A percentile compares a stretch with the other conserved stretches of the same genome.
Conservation (phyloP, 225 moss, liverwort and hornwort genomes). For the Bryum argenteum region DNA sequence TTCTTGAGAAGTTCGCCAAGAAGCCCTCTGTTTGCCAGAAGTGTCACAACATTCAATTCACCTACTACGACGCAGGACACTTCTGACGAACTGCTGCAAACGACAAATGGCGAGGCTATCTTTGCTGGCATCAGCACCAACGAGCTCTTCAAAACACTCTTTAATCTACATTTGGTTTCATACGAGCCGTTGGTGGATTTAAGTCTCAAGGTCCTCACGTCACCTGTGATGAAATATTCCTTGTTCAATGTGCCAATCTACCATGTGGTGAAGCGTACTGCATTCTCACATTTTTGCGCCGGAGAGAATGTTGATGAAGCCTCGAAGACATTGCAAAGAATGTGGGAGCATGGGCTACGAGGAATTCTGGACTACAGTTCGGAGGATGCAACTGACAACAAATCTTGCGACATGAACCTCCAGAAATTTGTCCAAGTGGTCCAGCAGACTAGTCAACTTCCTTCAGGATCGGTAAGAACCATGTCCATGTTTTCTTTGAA, state of each 20-base stretch:
- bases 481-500: background rate
- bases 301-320: conserved; percentile 78
- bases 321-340: conserved; percentile 64
- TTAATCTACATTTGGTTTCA: conserved; percentile 79
- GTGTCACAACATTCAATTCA: conserved; percentile 44
- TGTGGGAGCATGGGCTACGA: conserved; percentile 83
- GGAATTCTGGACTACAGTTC: conserved; percentile 83
- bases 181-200: conserved; percentile 75
- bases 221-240: conserved; percentile 63
- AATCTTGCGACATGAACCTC: conserved; percentile 66
- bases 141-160: conserved; percentile 66
- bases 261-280: conserved; percentile 73
- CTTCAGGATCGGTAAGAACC: conserved; percentile 73
- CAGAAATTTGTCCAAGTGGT: conserved; percentile 65
- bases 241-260: conserved; percentile 62
- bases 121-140: conserved; percentile 66
- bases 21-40: conserved; percentile 33
- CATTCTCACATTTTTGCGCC: conserved; percentile 86
- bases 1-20: conserved; percentile 16
- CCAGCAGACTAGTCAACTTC: conserved; percentile 62
- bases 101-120: conserved; percentile 53
- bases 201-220: conserved; percentile 71
- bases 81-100: conserved; percentile 40
- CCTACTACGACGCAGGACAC: conserved; percentile 34
- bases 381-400: conserved; percentile 83